Percentiles rank a stretch among this genome's conserved stretches.
These are phyloP conservation scores for Populus davidiana DNA, from an alignment of 345 rosid genomes.

Conservation along the genomic window DNA sequence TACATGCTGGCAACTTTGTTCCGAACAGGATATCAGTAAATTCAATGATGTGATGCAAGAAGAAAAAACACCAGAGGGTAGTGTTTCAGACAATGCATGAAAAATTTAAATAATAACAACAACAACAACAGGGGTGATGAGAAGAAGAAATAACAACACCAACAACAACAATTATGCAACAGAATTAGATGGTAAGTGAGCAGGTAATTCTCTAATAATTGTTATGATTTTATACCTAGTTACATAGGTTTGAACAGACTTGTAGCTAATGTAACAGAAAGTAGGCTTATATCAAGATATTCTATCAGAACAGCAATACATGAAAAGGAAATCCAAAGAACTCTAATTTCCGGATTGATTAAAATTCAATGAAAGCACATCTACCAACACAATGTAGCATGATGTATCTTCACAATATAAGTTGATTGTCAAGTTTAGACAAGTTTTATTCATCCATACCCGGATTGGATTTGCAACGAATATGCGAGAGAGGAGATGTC, in stretches of 20 bases:
- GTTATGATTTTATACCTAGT: not conserved
- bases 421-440: not conserved
- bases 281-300: not conserved
- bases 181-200: not conserved
- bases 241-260: not conserved
- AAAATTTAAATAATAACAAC: not conserved
- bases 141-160: not conserved
- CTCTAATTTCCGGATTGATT: not conserved
- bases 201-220: not conserved
- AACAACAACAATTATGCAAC: not conserved
- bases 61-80: not conserved
- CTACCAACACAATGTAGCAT: not conserved
- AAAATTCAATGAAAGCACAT: not conserved
- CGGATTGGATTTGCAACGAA: conserved; percentile 69
- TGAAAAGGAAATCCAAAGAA: not conserved
- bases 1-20: not conserved
- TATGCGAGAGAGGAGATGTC: conserved; percentile 68
- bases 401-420: not conserved
- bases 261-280: not conserved
- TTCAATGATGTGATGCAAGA: not conserved
- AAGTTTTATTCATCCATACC: conserved; percentile 33
- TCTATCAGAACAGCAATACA: not conserved
- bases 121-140: not conserved
- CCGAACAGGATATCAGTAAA: no score
- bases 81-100: not conserved